Evolutionary conservation across 2,329 filamentous ascomycete genomes (phyloP), one percentile per base, ranked within the genome.

Genomic region (Biscogniauxia marginata): DNA sequence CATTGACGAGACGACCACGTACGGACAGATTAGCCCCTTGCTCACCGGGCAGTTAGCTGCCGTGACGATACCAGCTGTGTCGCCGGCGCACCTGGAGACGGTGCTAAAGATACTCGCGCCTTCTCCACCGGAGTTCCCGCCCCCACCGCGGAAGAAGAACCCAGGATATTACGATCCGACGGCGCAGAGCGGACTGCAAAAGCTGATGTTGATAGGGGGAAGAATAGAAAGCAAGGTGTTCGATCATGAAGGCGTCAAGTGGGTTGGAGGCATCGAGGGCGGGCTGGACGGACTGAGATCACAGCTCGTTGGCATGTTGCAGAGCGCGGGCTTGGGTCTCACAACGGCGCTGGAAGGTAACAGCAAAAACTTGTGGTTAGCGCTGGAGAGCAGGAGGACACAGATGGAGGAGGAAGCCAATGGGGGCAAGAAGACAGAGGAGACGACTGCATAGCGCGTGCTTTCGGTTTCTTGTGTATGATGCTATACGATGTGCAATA

Each of bases 171-270:
- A 96, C 72, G 93, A 97, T 54, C 81, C 85, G 0, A 73, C 81
- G 1, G 90, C 93, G 53, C 93, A 97, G 74, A 84, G 78, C 62
- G 95, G 90, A 7, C 72, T 99, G 64, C 86, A 91, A 68, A 99
- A 99, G 77, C 75, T 99, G 61, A 80, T 96, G 72, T 75, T 99
- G 30, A 77, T 99, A 13, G 95, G 92, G 52, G 93, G 93, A 13
- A 82, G 95, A 51, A 84, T 97, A 24, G 95, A 99, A 70, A 90
- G 90, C 60, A 88, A 86, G 72, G 84, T 91, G 25, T 93, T 96
- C 67, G 93, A 97, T 70, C 74, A 83, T 48, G 85, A 87, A 9
- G 89, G 89, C 53, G 73, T 86, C 50, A 78, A 75, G 65, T 85
- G 82, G 82, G 79, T 87, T 25, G 83, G 91, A 55, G 82, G 88